A percentile compares a stretch with the other conserved stretches of the same genome.
Conservation (phyloP, 31 red algal genomes). For the Bonnemaisonia californica region DNA sequence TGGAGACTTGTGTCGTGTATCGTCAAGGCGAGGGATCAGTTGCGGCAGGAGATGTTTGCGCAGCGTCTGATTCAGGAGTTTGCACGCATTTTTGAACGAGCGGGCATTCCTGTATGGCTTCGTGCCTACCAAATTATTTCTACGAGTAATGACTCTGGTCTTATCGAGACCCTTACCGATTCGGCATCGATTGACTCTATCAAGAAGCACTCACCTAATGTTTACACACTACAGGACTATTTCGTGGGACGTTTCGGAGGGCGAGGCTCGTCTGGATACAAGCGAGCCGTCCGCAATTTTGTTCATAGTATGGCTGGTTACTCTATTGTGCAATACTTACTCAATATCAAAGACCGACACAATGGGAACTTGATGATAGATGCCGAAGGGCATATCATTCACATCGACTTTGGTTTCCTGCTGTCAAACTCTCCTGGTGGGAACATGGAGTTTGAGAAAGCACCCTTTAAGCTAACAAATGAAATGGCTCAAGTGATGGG, state of each 20-base stretch:
- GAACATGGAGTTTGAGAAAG: conserved; percentile 95
- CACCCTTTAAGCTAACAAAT: conserved; percentile 96
- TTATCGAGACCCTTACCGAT: conserved; percentile 95
- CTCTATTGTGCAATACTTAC: conserved; percentile 90
- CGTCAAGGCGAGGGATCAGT: conserved; percentile 93
- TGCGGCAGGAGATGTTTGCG: conserved; percentile 99
- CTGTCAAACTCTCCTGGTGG: conserved; percentile 96
- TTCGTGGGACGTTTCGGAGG: conserved; percentile 93
- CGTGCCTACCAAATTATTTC: conserved; percentile 95
- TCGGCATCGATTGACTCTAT: conserved; percentile 85
- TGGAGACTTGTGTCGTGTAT: conserved; percentile 93
- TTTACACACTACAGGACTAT: conserved; percentile 90
- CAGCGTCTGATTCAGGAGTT: conserved; percentile 89
- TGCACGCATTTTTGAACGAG: conserved; percentile 79
- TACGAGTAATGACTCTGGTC: conserved; percentile 79
- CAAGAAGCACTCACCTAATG: conserved; percentile 88
- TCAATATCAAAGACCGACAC: conserved; percentile 98
- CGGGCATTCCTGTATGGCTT: conserved; percentile 82
- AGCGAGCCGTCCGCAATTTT: conserved; percentile 91
- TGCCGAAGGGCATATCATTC: conserved; percentile 88
- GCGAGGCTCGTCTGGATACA: conserved; percentile 60
- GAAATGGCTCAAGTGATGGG: conserved; percentile 99
- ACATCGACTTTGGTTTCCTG: conserved; percentile 99
- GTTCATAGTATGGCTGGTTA: conserved; percentile 97
- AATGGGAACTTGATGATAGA: conserved; percentile 99